Conservation (phyloP, 2,329 filamentous ascomycete genomes). For the Periconia sp. region DNA sequence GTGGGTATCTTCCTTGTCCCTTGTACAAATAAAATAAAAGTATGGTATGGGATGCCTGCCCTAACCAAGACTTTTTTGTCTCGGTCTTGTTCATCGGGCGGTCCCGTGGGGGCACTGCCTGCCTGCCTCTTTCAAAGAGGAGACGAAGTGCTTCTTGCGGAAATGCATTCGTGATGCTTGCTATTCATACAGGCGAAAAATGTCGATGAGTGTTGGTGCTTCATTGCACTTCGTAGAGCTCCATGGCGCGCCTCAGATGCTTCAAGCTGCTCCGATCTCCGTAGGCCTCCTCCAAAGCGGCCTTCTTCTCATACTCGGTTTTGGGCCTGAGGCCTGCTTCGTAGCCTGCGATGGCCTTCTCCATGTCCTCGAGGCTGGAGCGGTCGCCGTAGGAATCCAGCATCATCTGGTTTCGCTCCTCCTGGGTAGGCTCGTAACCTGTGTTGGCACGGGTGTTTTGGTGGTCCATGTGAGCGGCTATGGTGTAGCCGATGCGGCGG, state of each 20-base stretch:
- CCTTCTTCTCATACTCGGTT: slow-evolving; percentile 39
- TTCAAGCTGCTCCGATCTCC: slow-evolving; percentile 47
- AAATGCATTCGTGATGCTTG: not conserved
- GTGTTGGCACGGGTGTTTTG: slow-evolving; percentile 31
- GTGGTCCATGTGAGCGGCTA: slow-evolving; percentile 33
- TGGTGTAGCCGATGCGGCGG: slow-evolving; percentile 36
- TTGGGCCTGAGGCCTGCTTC: slow-evolving; percentile 24
- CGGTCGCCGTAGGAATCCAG: slow-evolving; percentile 35
- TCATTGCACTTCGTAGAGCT: slow-evolving; percentile 48
- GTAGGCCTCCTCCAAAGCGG: slow-evolving; percentile 50
- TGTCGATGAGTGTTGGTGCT: not conserved
- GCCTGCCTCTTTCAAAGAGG: not conserved
- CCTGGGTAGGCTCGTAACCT: slow-evolving; percentile 25
- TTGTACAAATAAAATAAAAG: not conserved
- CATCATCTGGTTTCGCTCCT: slow-evolving; percentile 33
- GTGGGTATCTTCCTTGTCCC: not conserved
- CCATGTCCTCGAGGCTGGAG: slow-evolving; percentile 37
- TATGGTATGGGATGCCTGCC: not conserved
- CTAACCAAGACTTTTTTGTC: not conserved
- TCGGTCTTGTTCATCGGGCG: not conserved
- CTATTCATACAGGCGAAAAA: not conserved
- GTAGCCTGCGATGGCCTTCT: slow-evolving; percentile 31
- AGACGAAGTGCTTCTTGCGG: not conserved
- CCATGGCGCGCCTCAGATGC: slow-evolving; percentile 49
- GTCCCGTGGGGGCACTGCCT: not conserved